These are phyloP conservation scores for Candida piceae DNA, from an alignment of 805 yeast species.

Conservation along the genomic window DNA sequence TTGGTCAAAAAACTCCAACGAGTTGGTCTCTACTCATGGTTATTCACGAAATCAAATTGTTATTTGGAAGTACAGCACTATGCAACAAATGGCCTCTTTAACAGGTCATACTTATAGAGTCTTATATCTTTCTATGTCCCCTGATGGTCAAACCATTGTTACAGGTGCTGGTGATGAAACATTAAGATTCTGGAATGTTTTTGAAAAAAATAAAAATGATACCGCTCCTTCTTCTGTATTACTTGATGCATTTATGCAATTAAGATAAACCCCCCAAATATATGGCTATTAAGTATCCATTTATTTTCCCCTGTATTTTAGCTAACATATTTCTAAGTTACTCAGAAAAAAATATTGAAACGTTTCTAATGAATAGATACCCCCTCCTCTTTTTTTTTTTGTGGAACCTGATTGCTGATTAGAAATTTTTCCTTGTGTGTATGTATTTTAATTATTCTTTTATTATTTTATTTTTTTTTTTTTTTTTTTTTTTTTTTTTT, in stretches of 20 bases:
- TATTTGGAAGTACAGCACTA: slow-evolving; percentile 88
- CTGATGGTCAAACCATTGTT: slow-evolving; percentile 94
- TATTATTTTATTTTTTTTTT: not conserved
- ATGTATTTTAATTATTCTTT: not conserved
- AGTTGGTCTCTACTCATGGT: slow-evolving; percentile 92
- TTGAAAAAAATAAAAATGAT: slow-evolving; percentile 66
- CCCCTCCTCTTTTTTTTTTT: no score
- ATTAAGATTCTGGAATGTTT: slow-evolving; percentile 89
- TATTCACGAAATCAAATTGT: slow-evolving; percentile 85
- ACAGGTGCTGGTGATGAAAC: slow-evolving; percentile 99
- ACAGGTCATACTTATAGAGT: slow-evolving; percentile 95
- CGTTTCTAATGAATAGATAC: no score
- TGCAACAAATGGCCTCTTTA: slow-evolving; percentile 89
- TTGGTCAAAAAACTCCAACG: slow-evolving; percentile 92
- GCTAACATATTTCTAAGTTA: no score
- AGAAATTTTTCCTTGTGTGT: not conserved
- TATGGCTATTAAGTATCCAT: not conserved
- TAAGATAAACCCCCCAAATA: slow-evolving; percentile 38
- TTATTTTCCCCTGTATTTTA: no score
- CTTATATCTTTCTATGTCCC: slow-evolving; percentile 80
- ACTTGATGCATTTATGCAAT: slow-evolving; percentile 69
- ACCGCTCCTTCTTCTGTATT: slow-evolving; percentile 58
- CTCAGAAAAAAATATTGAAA: no score
- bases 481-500: not conserved
- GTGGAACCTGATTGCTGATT: no score